A percentile compares a stretch with the other conserved stretches of the same genome.
Conservation (phyloP, 192 early-diverging fungal genomes). For the Backusella circina region DNA sequence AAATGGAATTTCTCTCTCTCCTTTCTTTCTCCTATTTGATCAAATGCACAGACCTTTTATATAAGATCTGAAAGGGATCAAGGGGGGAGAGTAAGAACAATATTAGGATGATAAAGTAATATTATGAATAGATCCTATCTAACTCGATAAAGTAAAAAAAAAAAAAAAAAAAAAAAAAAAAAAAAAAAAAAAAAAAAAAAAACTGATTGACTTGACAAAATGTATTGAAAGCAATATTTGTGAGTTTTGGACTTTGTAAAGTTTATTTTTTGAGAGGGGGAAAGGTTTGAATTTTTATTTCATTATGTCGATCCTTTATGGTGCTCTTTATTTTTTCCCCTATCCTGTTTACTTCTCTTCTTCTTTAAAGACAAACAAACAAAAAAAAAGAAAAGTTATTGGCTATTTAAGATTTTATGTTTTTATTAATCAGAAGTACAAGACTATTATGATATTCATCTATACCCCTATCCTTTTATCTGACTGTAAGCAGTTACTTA, state of each 20-base stretch:
- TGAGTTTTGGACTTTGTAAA: no score
- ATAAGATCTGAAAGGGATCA: background rate
- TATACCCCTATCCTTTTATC: background rate
- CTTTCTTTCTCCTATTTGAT: background rate
- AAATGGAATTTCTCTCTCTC: background rate
- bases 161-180: background rate
- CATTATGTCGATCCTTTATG: background rate
- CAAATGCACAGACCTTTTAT: background rate
- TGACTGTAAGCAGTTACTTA: background rate
- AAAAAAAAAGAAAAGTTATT: background rate
- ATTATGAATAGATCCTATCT: background rate
- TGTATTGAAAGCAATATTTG: background rate
- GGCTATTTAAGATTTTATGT: background rate
- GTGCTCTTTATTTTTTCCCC: background rate
- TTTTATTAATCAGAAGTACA: background rate
- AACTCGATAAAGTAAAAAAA: background rate
- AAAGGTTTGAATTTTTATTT: background rate
- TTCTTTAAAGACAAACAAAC: background rate
- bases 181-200: background rate
- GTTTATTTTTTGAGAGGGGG: no score
- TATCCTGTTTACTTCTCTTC: background rate
- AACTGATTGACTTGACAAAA: background rate
- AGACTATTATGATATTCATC: background rate
- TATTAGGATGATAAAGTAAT: background rate
- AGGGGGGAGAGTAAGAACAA: background rate